Base-by-base conservation (phyloP, 2,329 filamentous ascomycete genomes). In the Gaeumannomyces tritici region DNA sequence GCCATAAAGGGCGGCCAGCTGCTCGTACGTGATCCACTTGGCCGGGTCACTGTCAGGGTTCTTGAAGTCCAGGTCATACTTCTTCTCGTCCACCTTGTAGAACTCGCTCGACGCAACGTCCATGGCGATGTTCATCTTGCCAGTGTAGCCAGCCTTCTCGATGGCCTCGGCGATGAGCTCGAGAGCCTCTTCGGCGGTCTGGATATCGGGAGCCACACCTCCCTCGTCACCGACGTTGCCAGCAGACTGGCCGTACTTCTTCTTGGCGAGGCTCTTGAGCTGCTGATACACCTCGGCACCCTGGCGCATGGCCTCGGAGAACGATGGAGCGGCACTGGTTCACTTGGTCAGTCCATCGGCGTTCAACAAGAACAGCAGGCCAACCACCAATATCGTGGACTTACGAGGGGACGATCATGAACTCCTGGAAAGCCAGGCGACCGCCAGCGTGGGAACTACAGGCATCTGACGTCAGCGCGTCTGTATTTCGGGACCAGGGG, bases 31-130 rank as follows among this genome's bases (percentile, higher is more conserved):
- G 83, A 99, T 84, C 95, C 95, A 98, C 87, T 99, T 98, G 83
- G 80, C 85, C 75, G 88, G 85, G 83, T 99, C 95, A 77, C 89
- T 95, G 67, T 98, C 89, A 73, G 95, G 93, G 88, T 99, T 99
- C 91, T 99, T 98, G 91, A 98, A 99, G 89, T 98, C 95, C 68
- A 99, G 86, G 76, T 99, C 95, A 86, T 99, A 99, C 86, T 98
- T 98, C 90, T 98, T 97, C 76, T 82, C 93, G 61, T 95, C 91
- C 73, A 83, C 79, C 84, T 98, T 98, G 89, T 99, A 99, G 86
- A 99, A 99, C 80, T 99, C 95, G 83, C 90, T 96, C 68, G 95
- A 97, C 69, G 95, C 95, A 75, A 98, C 93, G 74, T 99, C 95
- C 92, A 99, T 96, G 76, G 95, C 95, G 73, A 99, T 99, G 79